phyloP scores from a whole-genome alignment of 2,329 filamentous ascomycete species.

The Ceratocystis colombiana region DNA sequence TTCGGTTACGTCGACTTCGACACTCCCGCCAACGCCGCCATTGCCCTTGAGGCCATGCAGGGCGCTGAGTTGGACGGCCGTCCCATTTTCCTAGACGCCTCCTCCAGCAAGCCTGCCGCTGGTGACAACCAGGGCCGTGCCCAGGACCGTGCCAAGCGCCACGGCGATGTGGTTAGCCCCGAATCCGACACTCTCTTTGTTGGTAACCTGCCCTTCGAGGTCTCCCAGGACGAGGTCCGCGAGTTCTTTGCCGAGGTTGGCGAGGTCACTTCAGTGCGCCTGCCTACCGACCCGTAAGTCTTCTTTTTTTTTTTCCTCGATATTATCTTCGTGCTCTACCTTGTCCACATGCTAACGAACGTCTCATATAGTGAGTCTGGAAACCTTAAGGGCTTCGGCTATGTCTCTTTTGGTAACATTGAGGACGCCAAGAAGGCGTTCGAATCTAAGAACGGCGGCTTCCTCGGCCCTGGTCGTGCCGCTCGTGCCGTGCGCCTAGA shows the following conservation, averaged over 20 bases:
- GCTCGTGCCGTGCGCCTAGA: conserved; percentile 73
- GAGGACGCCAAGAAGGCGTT: conserved; percentile 74
- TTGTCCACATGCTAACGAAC: conserved; percentile 32
- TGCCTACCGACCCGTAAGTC: conserved; percentile 70
- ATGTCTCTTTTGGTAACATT: conserved; percentile 70
- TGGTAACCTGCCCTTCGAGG: conserved; percentile 80
- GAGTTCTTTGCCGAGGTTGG: conserved; percentile 64
- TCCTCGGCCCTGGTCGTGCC: conserved; percentile 53
- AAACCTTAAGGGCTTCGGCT: conserved; percentile 83
- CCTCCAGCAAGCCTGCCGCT: conserved; percentile 47
- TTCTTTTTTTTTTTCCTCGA: background rate
- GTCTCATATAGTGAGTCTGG: conserved; percentile 54
- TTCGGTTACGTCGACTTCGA: conserved; percentile 90
- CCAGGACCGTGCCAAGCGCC: conserved; percentile 54
- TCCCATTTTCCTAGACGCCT: conserved; percentile 58
- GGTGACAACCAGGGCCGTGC: conserved; percentile 47
- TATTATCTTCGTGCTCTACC: background rate
- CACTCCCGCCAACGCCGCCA: conserved; percentile 54
- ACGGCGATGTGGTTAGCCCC: conserved; percentile 69
- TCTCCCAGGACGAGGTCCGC: conserved; percentile 63
- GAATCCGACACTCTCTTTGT: conserved; percentile 83
- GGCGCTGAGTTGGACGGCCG: conserved; percentile 65
- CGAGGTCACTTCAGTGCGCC: conserved; percentile 66
- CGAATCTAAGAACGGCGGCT: conserved; percentile 56
- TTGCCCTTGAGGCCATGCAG: conserved; percentile 65